A percentile compares a stretch with the other conserved stretches of the same genome.
These are phyloP conservation scores for Salvia rosmarinus DNA, from an alignment of 257 asterid species.

Conservation along the genomic window DNA sequence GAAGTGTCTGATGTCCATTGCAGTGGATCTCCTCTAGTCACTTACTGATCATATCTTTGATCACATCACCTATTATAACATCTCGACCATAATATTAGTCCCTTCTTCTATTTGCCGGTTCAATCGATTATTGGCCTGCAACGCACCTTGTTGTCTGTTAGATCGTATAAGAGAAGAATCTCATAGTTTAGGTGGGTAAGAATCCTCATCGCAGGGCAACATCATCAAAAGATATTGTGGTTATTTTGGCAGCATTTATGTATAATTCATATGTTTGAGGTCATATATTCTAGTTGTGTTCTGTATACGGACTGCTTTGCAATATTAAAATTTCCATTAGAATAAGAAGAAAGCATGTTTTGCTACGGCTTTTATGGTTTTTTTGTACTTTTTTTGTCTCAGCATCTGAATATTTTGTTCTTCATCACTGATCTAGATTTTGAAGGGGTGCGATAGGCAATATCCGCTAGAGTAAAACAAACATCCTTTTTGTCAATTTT, in stretches of 20 bases:
- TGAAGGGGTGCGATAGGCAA: neutral
- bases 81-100: constrained; percentile 12
- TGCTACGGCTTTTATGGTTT: neutral
- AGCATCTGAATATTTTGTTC: neutral
- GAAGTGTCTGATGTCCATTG: constrained; percentile 83
- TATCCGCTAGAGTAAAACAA: neutral
- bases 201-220: constrained; percentile 3
- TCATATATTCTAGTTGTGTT: neutral
- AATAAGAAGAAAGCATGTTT: neutral
- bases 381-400: neutral
- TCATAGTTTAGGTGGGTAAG: constrained; percentile 9
- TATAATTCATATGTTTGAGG: constrained; percentile 13
- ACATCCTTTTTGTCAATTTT: too few relatives aligned
- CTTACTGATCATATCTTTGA: constrained; percentile 46
- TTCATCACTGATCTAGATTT: neutral
- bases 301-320: constrained; percentile 10
- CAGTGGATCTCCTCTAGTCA: constrained; percentile 78
- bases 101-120: constrained; percentile 16
- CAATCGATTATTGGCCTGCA: constrained; percentile 34
- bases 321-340: neutral
- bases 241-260: constrained; percentile 7
- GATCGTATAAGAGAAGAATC: constrained; percentile 29
- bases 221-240: neutral
- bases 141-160: constrained; percentile 34
- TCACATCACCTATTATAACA: neutral